Conservation (phyloP, 345 rosid species). For the Geranium brycei region DNA sequence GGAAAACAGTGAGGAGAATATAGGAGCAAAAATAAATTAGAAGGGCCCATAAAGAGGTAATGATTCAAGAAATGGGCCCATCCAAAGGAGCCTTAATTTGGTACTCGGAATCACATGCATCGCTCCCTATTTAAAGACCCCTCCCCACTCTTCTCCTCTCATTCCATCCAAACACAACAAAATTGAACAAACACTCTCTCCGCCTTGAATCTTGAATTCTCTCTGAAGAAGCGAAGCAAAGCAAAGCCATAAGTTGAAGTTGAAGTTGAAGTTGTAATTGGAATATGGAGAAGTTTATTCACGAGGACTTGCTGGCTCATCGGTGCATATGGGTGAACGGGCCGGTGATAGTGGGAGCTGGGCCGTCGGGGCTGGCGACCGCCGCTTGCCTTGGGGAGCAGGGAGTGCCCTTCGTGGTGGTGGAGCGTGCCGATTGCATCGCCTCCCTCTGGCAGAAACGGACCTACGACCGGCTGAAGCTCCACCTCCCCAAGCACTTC, state of each 20-base stretch:
- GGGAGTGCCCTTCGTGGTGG: slow-evolving; percentile 35
- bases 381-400: slow-evolving; percentile 36
- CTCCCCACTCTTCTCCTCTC: not conserved
- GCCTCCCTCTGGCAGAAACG: slow-evolving; percentile 41
- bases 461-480: slow-evolving; percentile 38
- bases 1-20: not conserved
- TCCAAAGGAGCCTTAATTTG: not conserved
- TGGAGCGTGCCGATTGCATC: slow-evolving; percentile 34
- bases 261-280: too few species aligned
- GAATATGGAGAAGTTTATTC: too few species aligned
- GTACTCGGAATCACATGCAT: not conserved
- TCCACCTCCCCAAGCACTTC: slow-evolving; percentile 43
- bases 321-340: slow-evolving; percentile 32
- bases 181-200: not conserved
- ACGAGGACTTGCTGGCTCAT: slow-evolving; percentile 7
- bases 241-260: too few species aligned
- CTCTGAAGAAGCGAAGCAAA: too few species aligned
- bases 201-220: not conserved
- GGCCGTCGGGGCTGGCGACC: slow-evolving; percentile 32
- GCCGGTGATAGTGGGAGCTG: slow-evolving; percentile 31
- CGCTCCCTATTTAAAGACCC: slow-evolving; percentile 5
- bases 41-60: too few species aligned
- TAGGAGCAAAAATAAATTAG: too few species aligned
- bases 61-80: not conserved
- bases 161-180: slow-evolving; percentile 1